These are phyloP conservation scores for Phytophthora idaei DNA, from an alignment of 352 stramenopile species.

Conservation along the genomic window DNA sequence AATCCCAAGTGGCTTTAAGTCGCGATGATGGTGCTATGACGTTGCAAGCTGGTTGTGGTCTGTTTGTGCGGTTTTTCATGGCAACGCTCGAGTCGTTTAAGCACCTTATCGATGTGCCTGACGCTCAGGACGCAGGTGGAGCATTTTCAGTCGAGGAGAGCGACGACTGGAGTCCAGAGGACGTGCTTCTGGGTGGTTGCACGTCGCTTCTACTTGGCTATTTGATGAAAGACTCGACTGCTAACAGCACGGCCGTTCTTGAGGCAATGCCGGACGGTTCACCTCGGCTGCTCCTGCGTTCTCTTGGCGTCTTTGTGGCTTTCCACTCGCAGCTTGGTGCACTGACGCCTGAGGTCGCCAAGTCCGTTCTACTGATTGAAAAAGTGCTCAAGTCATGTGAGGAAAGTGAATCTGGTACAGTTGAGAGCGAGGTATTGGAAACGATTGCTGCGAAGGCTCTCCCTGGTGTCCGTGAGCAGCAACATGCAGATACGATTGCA, in stretches of 20 bases:
- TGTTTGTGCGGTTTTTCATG: constrained; percentile 64
- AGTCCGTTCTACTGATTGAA: constrained; percentile 75
- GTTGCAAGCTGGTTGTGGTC: constrained; percentile 30
- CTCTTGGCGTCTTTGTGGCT: constrained; percentile 69
- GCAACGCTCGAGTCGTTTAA: constrained; percentile 59
- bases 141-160: constrained; percentile 21
- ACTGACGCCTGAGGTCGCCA: constrained; percentile 64
- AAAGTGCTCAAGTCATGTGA: constrained; percentile 53
- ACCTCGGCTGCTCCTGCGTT: constrained; percentile 53
- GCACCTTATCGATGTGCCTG: constrained; percentile 41
- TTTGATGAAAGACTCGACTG: constrained; percentile 60
- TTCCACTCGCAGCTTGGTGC: constrained; percentile 80
- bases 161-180: constrained; percentile 66
- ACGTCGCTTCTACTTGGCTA: constrained; percentile 72
- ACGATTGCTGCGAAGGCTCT: background rate
- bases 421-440: background rate
- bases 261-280: constrained; percentile 49
- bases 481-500: background rate
- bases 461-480: background rate
- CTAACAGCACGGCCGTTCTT: constrained; percentile 47
- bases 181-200: constrained; percentile 77
- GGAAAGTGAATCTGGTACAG: background rate
- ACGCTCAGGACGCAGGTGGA: constrained; percentile 10
- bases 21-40: background rate
- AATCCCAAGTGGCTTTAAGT: background rate